Evolutionary conservation across 305 asterid genomes (phyloP), one percentile per base, ranked within the genome.

Genomic region (Fraxinus sp.): DNA sequence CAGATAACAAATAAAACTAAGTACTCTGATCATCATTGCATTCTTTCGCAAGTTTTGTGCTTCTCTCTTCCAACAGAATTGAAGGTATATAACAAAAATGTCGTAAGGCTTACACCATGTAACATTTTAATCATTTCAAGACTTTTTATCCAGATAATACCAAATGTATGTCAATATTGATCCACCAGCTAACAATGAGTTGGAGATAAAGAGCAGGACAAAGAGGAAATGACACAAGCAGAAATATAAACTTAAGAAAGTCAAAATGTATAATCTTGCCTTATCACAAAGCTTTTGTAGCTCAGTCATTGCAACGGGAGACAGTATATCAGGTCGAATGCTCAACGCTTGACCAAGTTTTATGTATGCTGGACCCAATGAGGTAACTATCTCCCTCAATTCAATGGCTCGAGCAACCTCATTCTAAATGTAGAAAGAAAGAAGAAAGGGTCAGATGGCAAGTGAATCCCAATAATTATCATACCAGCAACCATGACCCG

Each of bases 341-440:
- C 99, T 96, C 88, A 96, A 86, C 77, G 99, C 99, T 91, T 96
- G 99, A 86, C 99, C 98, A 81, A 94, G 98, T 89, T 96, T 96
- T 84, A 96, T 96, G 85, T 96, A 96, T 83, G 99, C 99, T 83
- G 99, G 99, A 74, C 99, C 99, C 91, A 96, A 84, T 55, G 98
- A 96, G 71, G 99, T 96, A 81, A 96, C 98, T 80, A 96, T 96
- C 84, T 96, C 99, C 89, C 98, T 91, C 88, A 96, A 74, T 81
- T 96, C 99, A 86, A 96, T 96, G 70, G 98, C 99, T 81, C 99
- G 91, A 78, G 98, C 91, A n/a, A 96, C 95, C 90, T 96, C 99
- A 89, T 94, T 96, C 99, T 96, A 88, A 28, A n/a, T 30, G 44
- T 64, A 79, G 68, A 80, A 68, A 82, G 35, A 77, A 90, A 74